A percentile compares a stretch with the other conserved stretches of the same genome.
phyloP scores from a whole-genome alignment of 2,329 filamentous ascomycete species.

The Xylaria sp. region DNA sequence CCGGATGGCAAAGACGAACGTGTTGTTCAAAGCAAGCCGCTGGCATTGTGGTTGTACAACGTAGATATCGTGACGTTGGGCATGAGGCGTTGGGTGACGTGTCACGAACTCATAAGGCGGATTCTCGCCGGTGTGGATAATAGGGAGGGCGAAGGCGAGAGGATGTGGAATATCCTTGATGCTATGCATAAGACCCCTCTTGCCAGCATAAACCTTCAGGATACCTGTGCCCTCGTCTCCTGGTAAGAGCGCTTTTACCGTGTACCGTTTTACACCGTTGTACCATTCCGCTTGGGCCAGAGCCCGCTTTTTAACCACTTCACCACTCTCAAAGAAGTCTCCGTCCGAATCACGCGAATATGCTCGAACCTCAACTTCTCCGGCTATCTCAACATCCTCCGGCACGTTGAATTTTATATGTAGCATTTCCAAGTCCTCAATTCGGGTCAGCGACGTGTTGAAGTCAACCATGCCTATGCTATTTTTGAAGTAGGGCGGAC shows the following conservation, averaged over 20 bases:
- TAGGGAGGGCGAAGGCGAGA: slow-evolving; percentile 86
- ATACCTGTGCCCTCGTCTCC: slow-evolving; percentile 90
- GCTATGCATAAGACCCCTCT: slow-evolving; percentile 95
- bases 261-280: slow-evolving; percentile 86
- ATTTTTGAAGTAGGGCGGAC: slow-evolving; percentile 88
- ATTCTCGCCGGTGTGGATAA: slow-evolving; percentile 91
- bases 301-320: slow-evolving; percentile 84
- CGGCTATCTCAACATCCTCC: slow-evolving; percentile 87
- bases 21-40: slow-evolving; percentile 90
- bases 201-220: slow-evolving; percentile 92
- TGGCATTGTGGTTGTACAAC: slow-evolving; percentile 95
- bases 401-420: slow-evolving; percentile 91
- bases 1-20: slow-evolving; percentile 94
- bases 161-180: slow-evolving; percentile 96
- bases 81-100: slow-evolving; percentile 94
- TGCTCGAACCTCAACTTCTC: slow-evolving; percentile 87
- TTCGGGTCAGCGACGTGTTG: slow-evolving; percentile 84
- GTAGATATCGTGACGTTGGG: slow-evolving; percentile 96
- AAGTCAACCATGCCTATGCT: slow-evolving; percentile 84
- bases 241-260: slow-evolving; percentile 89
- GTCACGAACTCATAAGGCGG: slow-evolving; percentile 93
- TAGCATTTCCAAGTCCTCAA: slow-evolving; percentile 93
- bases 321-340: slow-evolving; percentile 92
- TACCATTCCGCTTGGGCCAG: slow-evolving; percentile 94
- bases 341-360: slow-evolving; percentile 87